Conservation (phyloP, 2,329 filamentous ascomycete species). For the Trichoderma simmonsii region DNA sequence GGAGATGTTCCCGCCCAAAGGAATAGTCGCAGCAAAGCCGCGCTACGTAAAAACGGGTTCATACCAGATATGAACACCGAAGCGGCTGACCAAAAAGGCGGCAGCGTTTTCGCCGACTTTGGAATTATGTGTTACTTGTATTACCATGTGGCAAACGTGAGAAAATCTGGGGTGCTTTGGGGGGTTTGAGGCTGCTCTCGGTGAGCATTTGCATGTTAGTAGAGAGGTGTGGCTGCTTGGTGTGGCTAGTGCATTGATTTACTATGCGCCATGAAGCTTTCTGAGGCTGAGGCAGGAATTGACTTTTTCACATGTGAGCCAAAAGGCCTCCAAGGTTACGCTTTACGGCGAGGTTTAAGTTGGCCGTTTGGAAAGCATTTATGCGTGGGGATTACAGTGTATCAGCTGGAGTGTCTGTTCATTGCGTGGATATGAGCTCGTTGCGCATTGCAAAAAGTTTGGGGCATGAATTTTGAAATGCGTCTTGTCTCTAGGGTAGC, state of each 20-base stretch:
- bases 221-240: neutral
- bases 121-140: neutral
- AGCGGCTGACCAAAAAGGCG: neutral
- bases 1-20: neutral
- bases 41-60: neutral
- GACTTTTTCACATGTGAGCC: neutral
- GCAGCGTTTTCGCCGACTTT: neutral
- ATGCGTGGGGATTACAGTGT: neutral
- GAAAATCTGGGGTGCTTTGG: neutral
- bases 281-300: neutral
- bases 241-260: neutral
- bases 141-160: neutral
- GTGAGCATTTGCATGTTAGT: neutral
- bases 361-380: neutral
- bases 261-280: neutral
- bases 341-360: neutral
- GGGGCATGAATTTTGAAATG: too few relatives aligned
- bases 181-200: neutral
- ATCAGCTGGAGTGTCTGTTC: neutral
- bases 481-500: neutral
- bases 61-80: neutral
- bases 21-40: too few relatives aligned
- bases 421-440: neutral
- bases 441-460: neutral
- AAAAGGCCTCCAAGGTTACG: neutral